Evolutionary conservation across 345 rosid genomes (phyloP).

Genomic region (Eucalyptus caleyi): DNA sequence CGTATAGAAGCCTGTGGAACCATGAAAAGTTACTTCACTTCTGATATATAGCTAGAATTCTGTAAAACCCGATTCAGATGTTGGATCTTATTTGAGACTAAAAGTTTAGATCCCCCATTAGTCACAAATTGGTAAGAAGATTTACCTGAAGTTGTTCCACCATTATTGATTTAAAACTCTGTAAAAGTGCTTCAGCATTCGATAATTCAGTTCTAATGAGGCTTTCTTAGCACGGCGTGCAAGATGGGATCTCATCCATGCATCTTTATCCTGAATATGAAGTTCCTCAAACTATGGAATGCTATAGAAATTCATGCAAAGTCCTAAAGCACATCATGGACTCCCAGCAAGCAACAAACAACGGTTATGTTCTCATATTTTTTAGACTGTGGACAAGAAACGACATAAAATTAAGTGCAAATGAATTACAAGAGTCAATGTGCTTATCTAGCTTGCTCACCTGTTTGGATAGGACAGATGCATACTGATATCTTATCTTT

Average conservation of each 20-base stretch:
- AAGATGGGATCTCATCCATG: not conserved
- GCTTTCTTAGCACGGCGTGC: not conserved
- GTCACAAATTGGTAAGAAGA: not conserved
- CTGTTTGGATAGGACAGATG: not conserved
- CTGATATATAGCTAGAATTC: not conserved
- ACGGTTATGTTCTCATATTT: not conserved
- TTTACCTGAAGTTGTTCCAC: not conserved
- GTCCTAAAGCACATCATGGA: not conserved
- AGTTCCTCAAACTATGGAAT: not conserved
- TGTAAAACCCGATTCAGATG: not conserved
- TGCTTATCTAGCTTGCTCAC: not conserved
- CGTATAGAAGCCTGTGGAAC: not conserved
- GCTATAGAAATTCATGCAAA: not conserved
- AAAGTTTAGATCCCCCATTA: not conserved
- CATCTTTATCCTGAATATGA: not conserved
- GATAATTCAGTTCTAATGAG: not conserved
- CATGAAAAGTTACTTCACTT: not conserved
- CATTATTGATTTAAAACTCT: not conserved
- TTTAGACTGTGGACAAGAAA: not conserved
- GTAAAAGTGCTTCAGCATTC: not conserved
- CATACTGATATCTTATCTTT: too few relatives aligned
- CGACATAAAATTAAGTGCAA: not conserved
- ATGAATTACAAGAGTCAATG: not conserved
- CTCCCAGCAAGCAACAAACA: not conserved
- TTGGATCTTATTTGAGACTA: not conserved